Evolutionary conservation across 1,284 basidiomycete genomes (phyloP).

Genomic region (Pterulicium gracile): DNA sequence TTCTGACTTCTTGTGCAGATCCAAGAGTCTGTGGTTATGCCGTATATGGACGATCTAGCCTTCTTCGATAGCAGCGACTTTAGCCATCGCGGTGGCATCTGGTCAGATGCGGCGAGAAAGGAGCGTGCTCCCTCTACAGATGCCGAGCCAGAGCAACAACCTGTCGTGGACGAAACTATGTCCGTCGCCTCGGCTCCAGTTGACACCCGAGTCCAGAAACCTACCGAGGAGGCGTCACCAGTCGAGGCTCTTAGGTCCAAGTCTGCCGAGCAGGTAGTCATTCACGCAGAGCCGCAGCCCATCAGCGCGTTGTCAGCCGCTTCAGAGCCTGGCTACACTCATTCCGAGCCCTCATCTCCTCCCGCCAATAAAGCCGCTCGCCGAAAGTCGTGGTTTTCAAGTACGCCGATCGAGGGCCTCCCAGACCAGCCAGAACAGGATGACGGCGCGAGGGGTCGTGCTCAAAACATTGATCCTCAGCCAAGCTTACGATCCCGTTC

Average conservation of each 20-base stretch:
- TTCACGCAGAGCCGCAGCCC: too few species aligned
- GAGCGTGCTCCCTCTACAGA: conserved; percentile 9
- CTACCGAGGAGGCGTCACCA: too few species aligned
- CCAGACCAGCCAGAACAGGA: conserved; percentile 13
- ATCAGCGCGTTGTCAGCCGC: too few species aligned
- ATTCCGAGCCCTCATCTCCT: too few species aligned
- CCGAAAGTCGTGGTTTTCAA: conserved; percentile 19
- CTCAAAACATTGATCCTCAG: conserved; percentile 19
- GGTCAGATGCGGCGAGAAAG: conserved; percentile 63
- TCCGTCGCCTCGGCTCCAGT: background rate
- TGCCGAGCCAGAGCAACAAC: too few species aligned
- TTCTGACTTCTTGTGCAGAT: conserved; percentile 44
- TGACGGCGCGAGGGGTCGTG: conserved; percentile 19
- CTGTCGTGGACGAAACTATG: background rate
- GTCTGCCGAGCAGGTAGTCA: too few species aligned
- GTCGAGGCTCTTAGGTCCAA: too few species aligned
- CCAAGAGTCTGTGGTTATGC: conserved; percentile 86
- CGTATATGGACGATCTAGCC: conserved; percentile 96
- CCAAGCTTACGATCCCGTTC: conserved; percentile 22
- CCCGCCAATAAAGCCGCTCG: conserved; percentile 9
- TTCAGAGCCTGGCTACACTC: too few species aligned
- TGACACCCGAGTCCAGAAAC: too few species aligned
- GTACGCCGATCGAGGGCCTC: conserved; percentile 21
- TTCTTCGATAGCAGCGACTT: conserved; percentile 80
- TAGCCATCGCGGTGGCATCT: conserved; percentile 80